Base-by-base conservation (phyloP, 148 eudicot genomes). In the Polygonum maritimum region DNA sequence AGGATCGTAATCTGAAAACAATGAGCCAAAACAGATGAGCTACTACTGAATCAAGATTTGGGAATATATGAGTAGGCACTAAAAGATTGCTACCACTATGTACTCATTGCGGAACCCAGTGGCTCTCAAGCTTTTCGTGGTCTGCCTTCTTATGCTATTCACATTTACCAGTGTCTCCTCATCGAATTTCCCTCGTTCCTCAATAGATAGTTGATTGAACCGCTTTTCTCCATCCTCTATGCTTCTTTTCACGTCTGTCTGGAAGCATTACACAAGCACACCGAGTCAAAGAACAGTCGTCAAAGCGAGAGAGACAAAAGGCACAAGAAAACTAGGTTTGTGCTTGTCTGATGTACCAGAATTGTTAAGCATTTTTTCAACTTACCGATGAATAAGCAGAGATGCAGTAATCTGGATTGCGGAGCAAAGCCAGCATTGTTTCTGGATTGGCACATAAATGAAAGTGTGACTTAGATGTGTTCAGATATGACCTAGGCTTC, bases 121-220 rank as follows among this genome's bases (percentile, higher is more conserved):
- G 65, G 91, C 76, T 86, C 85, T 83, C 74, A 82, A 82, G 81
- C 79, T 79, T 65, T 80, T 89, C 36, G 91, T 69, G 81, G 87
- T 92, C 82, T 86, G 88, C 78, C 77, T 89, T 81, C 84, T 92
- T 70, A 92, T 86, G 85, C 81, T 90, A 85, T 90, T 92, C 76
- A 95, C 92, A 79, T 95, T 95, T 75, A 95, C 91, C 38, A 95
- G 83, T n/a, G 98, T 95, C 85, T 95, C 98, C 82, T 95, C 98
- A 73, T 92, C 92, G 71, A 95, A 92, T 78, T 95, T 95, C 48
- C 97, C 98, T 22, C 97, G 88, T 79, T 95, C 98, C 74, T 92
- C 97, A 55, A 95, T 89, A 35, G 97, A 95, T 60, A 95, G 91
- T 82, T 88, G 89, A 81, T 95, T 92, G 75, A 95, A 95, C 75